Evolutionary conservation across 306 rosid genomes (phyloP).

Genomic region (Rubus idaeus): DNA sequence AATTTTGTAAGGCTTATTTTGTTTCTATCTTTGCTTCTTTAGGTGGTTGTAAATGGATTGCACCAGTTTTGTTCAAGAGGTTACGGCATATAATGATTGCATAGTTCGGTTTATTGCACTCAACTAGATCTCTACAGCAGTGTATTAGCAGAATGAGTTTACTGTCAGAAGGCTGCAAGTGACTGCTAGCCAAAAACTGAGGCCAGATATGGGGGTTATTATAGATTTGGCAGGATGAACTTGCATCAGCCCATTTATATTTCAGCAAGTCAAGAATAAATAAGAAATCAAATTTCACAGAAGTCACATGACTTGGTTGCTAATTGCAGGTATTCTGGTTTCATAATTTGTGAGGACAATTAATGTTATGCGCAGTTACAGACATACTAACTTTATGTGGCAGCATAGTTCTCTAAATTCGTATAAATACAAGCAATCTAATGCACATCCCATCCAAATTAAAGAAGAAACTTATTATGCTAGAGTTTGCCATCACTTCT

Average conservation of each 20-base stretch:
- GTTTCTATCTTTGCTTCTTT: constrained; percentile 14
- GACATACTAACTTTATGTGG: not conserved
- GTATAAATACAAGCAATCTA: constrained; percentile 16
- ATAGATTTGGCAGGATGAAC: not conserved
- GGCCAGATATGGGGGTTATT: not conserved
- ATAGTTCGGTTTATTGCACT: not conserved
- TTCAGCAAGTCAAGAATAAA: not conserved
- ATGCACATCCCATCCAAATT: constrained; percentile 18
- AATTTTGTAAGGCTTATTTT: constrained; percentile 34
- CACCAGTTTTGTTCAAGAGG: not conserved
- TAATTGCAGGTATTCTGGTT: not conserved
- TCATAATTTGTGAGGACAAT: not conserved
- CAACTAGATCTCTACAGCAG: not conserved
- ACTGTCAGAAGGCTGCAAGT: not conserved
- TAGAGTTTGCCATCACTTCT: constrained; percentile 46
- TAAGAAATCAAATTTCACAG: not conserved
- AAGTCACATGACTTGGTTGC: not conserved
- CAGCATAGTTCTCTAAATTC: constrained; percentile 8
- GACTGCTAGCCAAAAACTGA: not conserved
- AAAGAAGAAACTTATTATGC: constrained; percentile 47
- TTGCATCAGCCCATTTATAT: not conserved
- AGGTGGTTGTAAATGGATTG: not conserved
- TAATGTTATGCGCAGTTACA: not conserved
- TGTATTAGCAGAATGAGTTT: not conserved
- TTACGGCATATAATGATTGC: not conserved